Percentiles rank a stretch among this genome's conserved stretches.
Conservation (phyloP, 192 early-diverging fungal species). For the Oehlia diaphana region DNA sequence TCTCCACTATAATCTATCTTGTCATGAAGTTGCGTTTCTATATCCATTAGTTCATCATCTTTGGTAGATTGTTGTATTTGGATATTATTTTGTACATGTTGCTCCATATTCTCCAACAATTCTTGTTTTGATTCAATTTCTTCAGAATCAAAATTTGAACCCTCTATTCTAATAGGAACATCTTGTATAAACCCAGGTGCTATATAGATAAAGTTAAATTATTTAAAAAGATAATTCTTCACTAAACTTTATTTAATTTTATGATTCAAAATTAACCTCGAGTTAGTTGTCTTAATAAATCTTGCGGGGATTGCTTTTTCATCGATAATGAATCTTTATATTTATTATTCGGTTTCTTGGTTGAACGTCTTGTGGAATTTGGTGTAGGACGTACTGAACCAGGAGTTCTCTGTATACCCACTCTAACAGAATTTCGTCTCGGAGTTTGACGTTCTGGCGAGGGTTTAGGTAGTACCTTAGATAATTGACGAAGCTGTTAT, state of each 20-base stretch:
- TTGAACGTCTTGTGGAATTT: background rate
- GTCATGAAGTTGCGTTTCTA: background rate
- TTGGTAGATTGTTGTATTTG: background rate
- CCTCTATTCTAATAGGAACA: background rate
- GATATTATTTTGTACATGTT: background rate
- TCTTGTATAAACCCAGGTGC: constrained; percentile 16
- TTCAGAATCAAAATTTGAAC: background rate
- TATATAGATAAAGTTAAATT: background rate
- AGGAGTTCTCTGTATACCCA: background rate
- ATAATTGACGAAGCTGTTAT: constrained; percentile 5
- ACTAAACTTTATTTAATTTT: background rate
- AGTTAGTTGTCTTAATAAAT: constrained; percentile 13
- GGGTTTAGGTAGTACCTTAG: background rate
- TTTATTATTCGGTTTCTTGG: background rate
- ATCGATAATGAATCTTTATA: background rate
- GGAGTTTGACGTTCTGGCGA: background rate
- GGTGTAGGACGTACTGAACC: background rate
- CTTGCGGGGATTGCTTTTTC: constrained; percentile 1
- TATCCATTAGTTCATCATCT: background rate
- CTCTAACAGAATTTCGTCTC: background rate
- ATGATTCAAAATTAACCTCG: background rate
- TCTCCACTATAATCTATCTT: background rate
- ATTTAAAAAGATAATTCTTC: background rate
- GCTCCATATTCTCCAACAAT: background rate
- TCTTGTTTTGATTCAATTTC: background rate